Evolutionary conservation across 768 basidiomycete genomes (phyloP).

Genomic region (Thelephora ganbajun): DNA sequence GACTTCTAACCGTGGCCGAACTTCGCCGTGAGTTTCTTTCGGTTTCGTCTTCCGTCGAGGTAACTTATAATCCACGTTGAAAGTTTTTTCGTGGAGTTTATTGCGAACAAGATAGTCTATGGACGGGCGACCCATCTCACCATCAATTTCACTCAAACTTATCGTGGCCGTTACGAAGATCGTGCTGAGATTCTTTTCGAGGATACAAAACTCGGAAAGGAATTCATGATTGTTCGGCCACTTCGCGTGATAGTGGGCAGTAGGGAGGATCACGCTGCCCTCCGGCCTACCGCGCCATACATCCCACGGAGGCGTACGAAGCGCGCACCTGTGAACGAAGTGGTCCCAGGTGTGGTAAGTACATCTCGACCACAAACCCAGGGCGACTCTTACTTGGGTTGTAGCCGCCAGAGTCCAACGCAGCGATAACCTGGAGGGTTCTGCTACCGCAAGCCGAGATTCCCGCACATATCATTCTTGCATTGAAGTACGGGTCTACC

Average conservation of each 20-base stretch:
- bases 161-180: slow-evolving; percentile 32
- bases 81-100: slow-evolving; percentile 7
- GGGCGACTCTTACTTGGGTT: slow-evolving; percentile 21
- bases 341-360: slow-evolving; percentile 22
- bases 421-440: slow-evolving; percentile 8
- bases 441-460: slow-evolving; percentile 7
- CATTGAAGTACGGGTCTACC: background rate
- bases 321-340: slow-evolving; percentile 8
- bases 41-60: background rate
- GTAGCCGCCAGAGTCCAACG: slow-evolving; percentile 7
- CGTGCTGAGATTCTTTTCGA: slow-evolving; percentile 33
- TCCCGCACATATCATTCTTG: slow-evolving; percentile 5
- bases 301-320: slow-evolving; percentile 10
- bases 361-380: slow-evolving; percentile 27
- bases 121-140: slow-evolving; percentile 3
- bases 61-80: background rate
- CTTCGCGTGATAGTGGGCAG: slow-evolving; percentile 35
- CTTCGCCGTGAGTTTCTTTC: slow-evolving; percentile 2
- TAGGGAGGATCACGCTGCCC: slow-evolving; percentile 30
- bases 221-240: slow-evolving; percentile 33
- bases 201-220: slow-evolving; percentile 17
- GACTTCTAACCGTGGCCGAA: background rate
- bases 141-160: slow-evolving; percentile 11
- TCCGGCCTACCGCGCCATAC: slow-evolving; percentile 34
- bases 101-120: background rate